phyloP scores from a whole-genome alignment of 768 basidiomycete species.

The Termitomyces bulborhizus region DNA sequence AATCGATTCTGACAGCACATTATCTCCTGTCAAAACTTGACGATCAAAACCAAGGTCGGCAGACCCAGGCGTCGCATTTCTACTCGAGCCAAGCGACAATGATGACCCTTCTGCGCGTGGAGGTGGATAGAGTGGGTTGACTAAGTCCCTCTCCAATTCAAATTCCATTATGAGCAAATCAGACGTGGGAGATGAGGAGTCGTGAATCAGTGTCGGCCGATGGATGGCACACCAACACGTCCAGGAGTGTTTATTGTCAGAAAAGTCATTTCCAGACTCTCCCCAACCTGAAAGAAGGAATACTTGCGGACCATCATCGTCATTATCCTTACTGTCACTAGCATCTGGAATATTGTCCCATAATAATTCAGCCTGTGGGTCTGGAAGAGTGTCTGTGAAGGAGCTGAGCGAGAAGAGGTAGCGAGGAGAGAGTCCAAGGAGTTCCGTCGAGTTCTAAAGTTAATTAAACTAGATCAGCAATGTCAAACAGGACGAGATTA shows the following conservation, averaged over 20 bases:
- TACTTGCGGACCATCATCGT: conserved; percentile 44
- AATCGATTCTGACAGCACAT: neutral
- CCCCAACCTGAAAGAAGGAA: conserved; percentile 71
- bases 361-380: conserved; percentile 56
- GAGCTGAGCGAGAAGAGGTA: conserved; percentile 70
- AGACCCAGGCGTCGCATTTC: neutral
- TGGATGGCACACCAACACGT: conserved; percentile 69
- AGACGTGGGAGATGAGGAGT: conserved; percentile 5
- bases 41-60: neutral
- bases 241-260: conserved; percentile 40
- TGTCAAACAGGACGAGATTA: neutral
- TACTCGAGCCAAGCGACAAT: neutral
- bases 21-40: neutral
- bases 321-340: conserved; percentile 41
- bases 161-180: conserved; percentile 68
- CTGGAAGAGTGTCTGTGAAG: conserved; percentile 64
- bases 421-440: conserved; percentile 67
- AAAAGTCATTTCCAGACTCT: conserved; percentile 46
- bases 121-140: conserved; percentile 67
- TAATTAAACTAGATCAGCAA: neutral
- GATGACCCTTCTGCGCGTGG: neutral
- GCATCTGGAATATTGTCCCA: conserved; percentile 74
- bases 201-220: conserved; percentile 30
- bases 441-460: conserved; percentile 59
- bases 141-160: conserved; percentile 63